Conservation (phyloP, 2,329 filamentous ascomycete genomes). For the Orbilia brochopaga region DNA sequence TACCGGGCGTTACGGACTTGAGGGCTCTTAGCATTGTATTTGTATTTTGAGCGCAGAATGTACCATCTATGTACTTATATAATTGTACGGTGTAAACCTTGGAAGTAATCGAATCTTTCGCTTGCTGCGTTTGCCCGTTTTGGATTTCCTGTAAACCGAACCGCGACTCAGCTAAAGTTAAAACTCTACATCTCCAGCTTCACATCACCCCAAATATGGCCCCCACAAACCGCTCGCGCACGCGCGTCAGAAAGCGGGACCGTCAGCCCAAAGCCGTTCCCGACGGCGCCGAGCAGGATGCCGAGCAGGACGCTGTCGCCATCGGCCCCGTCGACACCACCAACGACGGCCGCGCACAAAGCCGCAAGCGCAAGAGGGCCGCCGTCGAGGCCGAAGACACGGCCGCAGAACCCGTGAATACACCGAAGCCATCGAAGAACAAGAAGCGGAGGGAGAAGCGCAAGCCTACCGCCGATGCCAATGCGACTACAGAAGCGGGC, state of each 20-base stretch:
- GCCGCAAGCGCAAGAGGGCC: slow-evolving; percentile 27
- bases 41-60: too few species aligned
- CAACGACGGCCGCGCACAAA: slow-evolving; percentile 30
- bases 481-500: too few species aligned
- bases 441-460: not conserved
- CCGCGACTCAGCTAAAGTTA: too few species aligned
- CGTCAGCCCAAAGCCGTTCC: slow-evolving; percentile 24
- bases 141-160: too few species aligned
- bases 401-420: not conserved
- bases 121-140: too few species aligned
- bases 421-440: not conserved
- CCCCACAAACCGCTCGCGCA: slow-evolving; percentile 11
- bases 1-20: too few species aligned
- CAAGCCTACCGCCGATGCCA: not conserved
- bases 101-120: too few species aligned
- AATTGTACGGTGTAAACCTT: too few species aligned
- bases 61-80: too few species aligned
- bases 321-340: slow-evolving; percentile 29
- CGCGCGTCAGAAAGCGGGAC: slow-evolving; percentile 28
- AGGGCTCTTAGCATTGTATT: too few species aligned
- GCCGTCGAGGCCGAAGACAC: not conserved
- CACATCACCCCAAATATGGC: slow-evolving; percentile 8
- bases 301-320: slow-evolving; percentile 19
- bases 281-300: slow-evolving; percentile 17
- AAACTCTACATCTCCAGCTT: not conserved